A percentile compares a stretch with the other conserved stretches of the same genome.
phyloP scores from a whole-genome alignment of 306 rosid species.

The Sicyos edulis region DNA sequence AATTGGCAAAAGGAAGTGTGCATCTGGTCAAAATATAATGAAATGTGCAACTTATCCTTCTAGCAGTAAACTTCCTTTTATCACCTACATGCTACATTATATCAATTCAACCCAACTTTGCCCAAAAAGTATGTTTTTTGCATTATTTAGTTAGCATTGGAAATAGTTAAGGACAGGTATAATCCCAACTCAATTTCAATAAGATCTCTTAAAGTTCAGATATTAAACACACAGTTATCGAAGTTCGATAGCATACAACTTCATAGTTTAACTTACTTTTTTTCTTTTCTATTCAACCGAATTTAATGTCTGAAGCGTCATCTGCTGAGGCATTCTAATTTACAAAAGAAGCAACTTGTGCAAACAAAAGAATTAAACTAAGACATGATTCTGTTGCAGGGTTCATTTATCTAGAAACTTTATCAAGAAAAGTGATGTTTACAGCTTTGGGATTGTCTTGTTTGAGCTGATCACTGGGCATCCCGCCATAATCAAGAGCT shows the following conservation, averaged over 20 bases:
- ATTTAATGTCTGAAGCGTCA: neutral
- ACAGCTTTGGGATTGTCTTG: slow-evolving; percentile 28
- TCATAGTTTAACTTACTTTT: neutral
- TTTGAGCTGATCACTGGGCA: slow-evolving; percentile 27
- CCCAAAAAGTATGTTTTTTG: neutral
- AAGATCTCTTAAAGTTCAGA: neutral
- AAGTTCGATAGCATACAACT: neutral
- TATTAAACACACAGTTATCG: neutral
- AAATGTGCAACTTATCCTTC: too few relatives aligned
- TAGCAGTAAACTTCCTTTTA: neutral
- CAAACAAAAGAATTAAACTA: neutral
- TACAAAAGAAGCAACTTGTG: neutral
- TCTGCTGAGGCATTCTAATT: neutral
- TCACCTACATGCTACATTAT: neutral
- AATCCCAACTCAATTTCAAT: too few relatives aligned
- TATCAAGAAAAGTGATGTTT: slow-evolving; percentile 24
- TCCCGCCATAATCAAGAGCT: slow-evolving; percentile 18
- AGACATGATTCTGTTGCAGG: neutral
- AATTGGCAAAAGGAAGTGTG: neutral
- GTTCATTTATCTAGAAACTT: slow-evolving; percentile 18
- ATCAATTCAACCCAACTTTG: neutral
- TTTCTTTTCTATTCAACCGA: neutral
- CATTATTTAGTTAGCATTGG: neutral
- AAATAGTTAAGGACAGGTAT: neutral
- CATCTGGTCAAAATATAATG: too few relatives aligned